These are phyloP conservation scores for Lachancea fermentati DNA, from an alignment of 805 yeast genomes.

Conservation along the genomic window DNA sequence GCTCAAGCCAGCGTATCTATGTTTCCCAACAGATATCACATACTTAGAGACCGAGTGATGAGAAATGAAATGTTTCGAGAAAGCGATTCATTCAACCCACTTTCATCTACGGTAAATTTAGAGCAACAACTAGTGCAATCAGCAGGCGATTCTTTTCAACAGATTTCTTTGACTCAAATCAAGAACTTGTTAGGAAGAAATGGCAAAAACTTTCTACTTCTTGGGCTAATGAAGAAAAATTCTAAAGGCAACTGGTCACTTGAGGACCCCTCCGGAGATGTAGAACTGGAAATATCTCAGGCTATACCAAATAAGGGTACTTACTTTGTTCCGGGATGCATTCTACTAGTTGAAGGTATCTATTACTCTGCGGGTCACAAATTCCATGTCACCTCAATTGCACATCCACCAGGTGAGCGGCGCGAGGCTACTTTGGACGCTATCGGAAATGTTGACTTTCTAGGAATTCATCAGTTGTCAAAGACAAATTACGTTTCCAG, in stretches of 20 bases:
- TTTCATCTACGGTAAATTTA: constrained; percentile 28
- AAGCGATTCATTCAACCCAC: constrained; percentile 30
- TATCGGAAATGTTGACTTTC: constrained; percentile 73
- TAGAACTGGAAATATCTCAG: constrained; percentile 60
- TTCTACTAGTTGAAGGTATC: constrained; percentile 78
- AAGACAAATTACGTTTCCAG: constrained; percentile 40
- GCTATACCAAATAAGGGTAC: constrained; percentile 58
- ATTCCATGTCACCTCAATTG: constrained; percentile 69
- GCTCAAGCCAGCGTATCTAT: constrained; percentile 34
- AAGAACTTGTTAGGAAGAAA: constrained; percentile 84
- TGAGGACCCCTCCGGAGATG: constrained; percentile 75
- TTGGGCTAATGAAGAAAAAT: constrained; percentile 67
- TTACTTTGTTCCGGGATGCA: constrained; percentile 69
- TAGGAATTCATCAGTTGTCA: constrained; percentile 38
- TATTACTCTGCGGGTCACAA: constrained; percentile 61
- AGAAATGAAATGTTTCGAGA: constrained; percentile 70
- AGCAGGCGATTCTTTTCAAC: constrained; percentile 11
- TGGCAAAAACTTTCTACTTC: constrained; percentile 65
- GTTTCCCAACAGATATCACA: constrained; percentile 50
- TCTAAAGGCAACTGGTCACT: constrained; percentile 64
- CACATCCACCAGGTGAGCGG: constrained; percentile 85
- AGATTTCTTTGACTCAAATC: constrained; percentile 55
- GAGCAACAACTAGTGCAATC: constrained; percentile 16
- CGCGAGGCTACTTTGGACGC: constrained; percentile 61
- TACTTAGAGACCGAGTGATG: constrained; percentile 63